Evolutionary conservation across 139 green algal species (phyloP).

Genomic region (Pleodorina starrii): DNA sequence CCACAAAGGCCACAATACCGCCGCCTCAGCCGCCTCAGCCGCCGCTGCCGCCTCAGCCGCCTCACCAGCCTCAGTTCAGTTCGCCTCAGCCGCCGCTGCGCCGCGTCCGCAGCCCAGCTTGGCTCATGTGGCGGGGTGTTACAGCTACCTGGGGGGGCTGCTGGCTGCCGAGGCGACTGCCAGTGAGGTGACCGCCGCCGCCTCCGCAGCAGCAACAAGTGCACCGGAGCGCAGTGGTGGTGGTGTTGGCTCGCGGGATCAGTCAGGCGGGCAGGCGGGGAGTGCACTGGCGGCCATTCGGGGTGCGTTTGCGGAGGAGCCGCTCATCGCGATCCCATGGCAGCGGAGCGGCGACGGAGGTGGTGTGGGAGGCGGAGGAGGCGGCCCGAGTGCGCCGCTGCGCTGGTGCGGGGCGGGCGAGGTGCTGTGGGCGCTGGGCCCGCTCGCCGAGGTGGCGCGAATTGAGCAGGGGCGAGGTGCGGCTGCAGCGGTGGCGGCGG

Average conservation of each 20-base stretch:
- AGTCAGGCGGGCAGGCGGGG: not conserved
- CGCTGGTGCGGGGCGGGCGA: not conserved
- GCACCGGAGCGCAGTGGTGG: no score
- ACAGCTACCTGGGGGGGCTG: slow-evolving; percentile 2
- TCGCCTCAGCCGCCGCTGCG: not conserved
- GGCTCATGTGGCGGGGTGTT: not conserved
- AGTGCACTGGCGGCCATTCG: not conserved
- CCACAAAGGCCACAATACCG: not conserved
- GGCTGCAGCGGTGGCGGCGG: not conserved
- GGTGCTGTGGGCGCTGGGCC: slow-evolving; percentile 16
- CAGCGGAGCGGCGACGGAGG: not conserved
- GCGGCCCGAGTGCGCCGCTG: not conserved
- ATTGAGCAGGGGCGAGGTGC: no score
- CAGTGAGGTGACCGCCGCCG: not conserved
- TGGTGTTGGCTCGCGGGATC: no score
- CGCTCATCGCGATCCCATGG: slow-evolving; percentile 8
- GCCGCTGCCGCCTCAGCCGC: not conserved
- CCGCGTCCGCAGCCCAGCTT: not conserved
- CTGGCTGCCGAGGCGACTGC: not conserved
- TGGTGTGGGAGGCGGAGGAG: not conserved
- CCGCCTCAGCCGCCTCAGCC: not conserved
- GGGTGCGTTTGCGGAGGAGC: not conserved
- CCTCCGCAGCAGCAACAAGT: no score
- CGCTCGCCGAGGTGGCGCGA: not conserved
- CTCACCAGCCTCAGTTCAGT: no score